A percentile compares a stretch with the other conserved stretches of the same genome.
phyloP scores from a whole-genome alignment of 345 rosid genomes.

The Rhizophora mangle region DNA sequence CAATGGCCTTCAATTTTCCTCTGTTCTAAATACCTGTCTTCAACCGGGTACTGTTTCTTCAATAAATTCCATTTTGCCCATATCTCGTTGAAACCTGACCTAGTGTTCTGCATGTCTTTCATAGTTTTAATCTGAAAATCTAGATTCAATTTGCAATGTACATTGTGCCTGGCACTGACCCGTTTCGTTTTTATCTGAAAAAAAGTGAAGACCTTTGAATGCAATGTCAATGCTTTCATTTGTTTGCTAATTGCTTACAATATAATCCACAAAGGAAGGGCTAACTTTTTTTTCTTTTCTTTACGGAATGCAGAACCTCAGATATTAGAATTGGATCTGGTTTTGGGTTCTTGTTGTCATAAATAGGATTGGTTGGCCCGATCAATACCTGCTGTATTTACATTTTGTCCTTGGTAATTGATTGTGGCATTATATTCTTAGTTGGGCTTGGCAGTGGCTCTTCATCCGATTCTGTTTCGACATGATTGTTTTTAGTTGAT shows the following conservation, averaged over 20 bases:
- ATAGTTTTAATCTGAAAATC: not conserved
- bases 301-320: not conserved
- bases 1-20: slow-evolving; percentile 2
- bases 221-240: not conserved
- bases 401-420: not conserved
- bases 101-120: not conserved
- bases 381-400: not conserved
- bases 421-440: slow-evolving; percentile 13
- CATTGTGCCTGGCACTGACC: not conserved
- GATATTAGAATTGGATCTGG: slow-evolving; percentile 8
- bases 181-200: not conserved
- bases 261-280: not conserved
- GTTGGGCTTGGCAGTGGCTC: slow-evolving; percentile 13
- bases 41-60: slow-evolving; percentile 17
- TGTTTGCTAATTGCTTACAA: not conserved
- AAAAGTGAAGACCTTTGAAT: slow-evolving; percentile 5
- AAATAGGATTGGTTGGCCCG: slow-evolving; percentile 1
- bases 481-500: slow-evolving; percentile 9
- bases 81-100: not conserved
- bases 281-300: not conserved
- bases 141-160: not conserved
- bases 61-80: not conserved
- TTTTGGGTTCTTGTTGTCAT: not conserved
- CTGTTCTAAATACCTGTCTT: slow-evolving; percentile 6
- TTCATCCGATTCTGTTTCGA: slow-evolving; percentile 5